Percentiles rank a stretch among this genome's conserved stretches.
These are phyloP conservation scores for Eutrema yunnanense DNA, from an alignment of 345 rosid species.

Conservation along the genomic window DNA sequence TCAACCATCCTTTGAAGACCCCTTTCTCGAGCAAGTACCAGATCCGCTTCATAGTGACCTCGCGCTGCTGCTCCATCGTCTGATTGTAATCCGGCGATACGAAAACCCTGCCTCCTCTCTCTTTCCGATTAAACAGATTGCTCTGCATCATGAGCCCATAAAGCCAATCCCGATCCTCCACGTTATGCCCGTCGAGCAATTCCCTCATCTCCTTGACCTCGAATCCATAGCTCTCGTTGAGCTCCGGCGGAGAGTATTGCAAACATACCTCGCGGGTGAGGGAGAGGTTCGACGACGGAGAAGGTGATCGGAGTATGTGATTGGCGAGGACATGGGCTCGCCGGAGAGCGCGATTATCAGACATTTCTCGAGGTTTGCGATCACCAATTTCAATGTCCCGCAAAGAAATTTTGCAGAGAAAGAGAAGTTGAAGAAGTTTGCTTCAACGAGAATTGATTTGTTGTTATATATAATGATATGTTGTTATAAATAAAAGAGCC, in stretches of 20 bases:
- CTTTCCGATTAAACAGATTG: slow-evolving; percentile 62
- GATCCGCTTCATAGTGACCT: slow-evolving; percentile 71
- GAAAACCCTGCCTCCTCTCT: slow-evolving; percentile 64
- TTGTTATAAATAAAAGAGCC: too few species aligned
- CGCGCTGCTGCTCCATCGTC: slow-evolving; percentile 91
- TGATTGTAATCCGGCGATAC: slow-evolving; percentile 74
- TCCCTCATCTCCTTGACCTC: slow-evolving; percentile 61
- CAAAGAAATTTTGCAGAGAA: background rate
- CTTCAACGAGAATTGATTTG: background rate
- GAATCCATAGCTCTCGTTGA: slow-evolving; percentile 43
- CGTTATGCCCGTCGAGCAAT: slow-evolving; percentile 61
- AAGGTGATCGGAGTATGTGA: slow-evolving; percentile 43
- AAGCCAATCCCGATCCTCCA: slow-evolving; percentile 74
- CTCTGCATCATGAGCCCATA: slow-evolving; percentile 63
- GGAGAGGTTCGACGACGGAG: slow-evolving; percentile 1
- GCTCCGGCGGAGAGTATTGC: slow-evolving; percentile 64
- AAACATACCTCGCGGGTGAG: slow-evolving; percentile 46
- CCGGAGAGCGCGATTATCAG: slow-evolving; percentile 39
- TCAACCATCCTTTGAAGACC: slow-evolving; percentile 72
- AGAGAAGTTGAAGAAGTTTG: background rate
- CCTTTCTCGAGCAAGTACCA: slow-evolving; percentile 52
- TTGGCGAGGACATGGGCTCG: slow-evolving; percentile 49
- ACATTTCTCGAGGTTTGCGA: background rate
- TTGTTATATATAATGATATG: too few species aligned
- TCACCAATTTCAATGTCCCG: background rate